Evolutionary conservation across 1,284 basidiomycete genomes (phyloP), one percentile per base, ranked within the genome.

Genomic region (Exobasidium rhododendri): DNA sequence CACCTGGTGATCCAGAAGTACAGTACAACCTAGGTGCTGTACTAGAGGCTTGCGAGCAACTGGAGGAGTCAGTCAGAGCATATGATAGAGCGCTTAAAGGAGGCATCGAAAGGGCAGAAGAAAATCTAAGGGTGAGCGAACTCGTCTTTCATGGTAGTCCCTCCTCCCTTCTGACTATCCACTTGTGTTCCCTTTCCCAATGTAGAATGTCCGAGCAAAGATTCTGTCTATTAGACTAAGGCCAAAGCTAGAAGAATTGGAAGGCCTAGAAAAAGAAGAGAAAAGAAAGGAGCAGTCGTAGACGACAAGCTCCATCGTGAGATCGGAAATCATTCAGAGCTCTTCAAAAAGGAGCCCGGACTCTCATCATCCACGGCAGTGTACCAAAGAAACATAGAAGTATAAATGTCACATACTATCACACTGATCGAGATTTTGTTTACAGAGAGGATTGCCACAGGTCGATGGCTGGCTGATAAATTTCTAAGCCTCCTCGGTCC

Each of bases 1-100:
- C 89, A 50, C 93, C 93, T 40, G 89, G 93, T 77, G 93, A 96
- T 83, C 87, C 91, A 73, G 93, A 97, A 81, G 92, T 94, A 77
- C 89, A 91, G 31, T 96, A 93, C 84, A 96, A 94, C 82, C 85
- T 94, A 58, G 93, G 89, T 29, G 91, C 90, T 26, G 90, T 93
- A 70, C 84, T 93, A 59, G 91, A 93, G 86, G 91, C 91, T 57
- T 87, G 91, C 75, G 90, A 89, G 58, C 84, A 85, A 64, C 83
- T 93, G 29, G 90, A 91, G 75, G 89, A 90, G 79, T 88, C 91
- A 43, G 83, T 92, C 62, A 83, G 84, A 70, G 85, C 90, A 76
- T 93, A 93, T 82, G 87, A 89, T 80, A 85, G 85, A 64, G 89
- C 89, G 71, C 85, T 87, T 73, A 85, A 88, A 52, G 84, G 84